Conservation (phyloP, 2,329 filamentous ascomycete genomes). For the Stagonosporopsis cucurbitacearum region DNA sequence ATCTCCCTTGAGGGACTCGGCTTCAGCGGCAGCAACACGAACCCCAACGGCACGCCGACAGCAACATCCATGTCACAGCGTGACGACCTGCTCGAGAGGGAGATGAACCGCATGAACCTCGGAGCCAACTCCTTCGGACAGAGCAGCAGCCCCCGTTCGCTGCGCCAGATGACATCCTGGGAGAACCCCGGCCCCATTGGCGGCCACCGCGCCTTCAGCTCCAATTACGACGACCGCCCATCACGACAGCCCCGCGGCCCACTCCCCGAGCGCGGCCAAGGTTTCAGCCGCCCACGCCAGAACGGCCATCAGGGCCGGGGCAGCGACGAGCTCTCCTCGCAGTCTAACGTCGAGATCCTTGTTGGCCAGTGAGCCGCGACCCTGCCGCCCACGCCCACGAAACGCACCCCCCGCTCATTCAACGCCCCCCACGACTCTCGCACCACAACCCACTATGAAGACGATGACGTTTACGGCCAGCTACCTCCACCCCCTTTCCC, state of each 20-base stretch:
- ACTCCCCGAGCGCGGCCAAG: slow-evolving; percentile 64
- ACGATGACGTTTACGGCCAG: slow-evolving; percentile 45
- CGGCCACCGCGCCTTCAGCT: slow-evolving; percentile 68
- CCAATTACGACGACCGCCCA: slow-evolving; percentile 65
- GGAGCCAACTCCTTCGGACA: slow-evolving; percentile 53
- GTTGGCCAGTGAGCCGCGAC: slow-evolving; percentile 60
- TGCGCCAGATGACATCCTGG: slow-evolving; percentile 68
- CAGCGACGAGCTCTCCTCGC: slow-evolving; percentile 68
- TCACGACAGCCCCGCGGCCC: slow-evolving; percentile 68
- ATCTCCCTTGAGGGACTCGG: slow-evolving; percentile 52
- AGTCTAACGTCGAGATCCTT: slow-evolving; percentile 67
- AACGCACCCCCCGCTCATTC: slow-evolving; percentile 32
- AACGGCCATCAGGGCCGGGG: slow-evolving; percentile 68
- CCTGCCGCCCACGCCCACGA: slow-evolving; percentile 9
- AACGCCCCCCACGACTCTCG: slow-evolving; percentile 24
- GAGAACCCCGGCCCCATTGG: slow-evolving; percentile 67
- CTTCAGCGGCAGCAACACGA: slow-evolving; percentile 66
- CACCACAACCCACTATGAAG: slow-evolving; percentile 38
- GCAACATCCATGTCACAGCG: slow-evolving; percentile 58
- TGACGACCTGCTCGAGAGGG: slow-evolving; percentile 68
- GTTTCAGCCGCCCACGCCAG: slow-evolving; percentile 62
- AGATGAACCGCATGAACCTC: slow-evolving; percentile 66
- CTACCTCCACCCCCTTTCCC: background rate
- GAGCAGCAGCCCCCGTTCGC: slow-evolving; percentile 62
- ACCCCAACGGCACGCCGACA: slow-evolving; percentile 70